Conservation (phyloP, 202 grass and related monocot species). For the Schoenoplectus tabernaemontani region DNA sequence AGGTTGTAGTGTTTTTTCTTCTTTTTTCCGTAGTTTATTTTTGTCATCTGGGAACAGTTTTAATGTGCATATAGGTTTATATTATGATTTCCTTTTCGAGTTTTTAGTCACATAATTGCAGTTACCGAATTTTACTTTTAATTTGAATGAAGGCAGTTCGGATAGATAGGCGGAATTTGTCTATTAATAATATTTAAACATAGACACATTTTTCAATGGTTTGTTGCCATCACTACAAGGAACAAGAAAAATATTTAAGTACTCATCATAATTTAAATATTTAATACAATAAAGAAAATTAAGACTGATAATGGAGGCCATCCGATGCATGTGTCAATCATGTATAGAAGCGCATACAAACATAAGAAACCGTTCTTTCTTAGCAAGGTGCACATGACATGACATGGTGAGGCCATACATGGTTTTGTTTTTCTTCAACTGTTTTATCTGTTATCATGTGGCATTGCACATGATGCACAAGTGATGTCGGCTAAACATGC, state of each 20-base stretch:
- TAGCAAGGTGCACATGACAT: slow-evolving; percentile 7
- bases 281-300: not conserved
- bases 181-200: not conserved
- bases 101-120: not conserved
- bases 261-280: not conserved
- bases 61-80: not conserved
- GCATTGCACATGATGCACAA: slow-evolving; percentile 24
- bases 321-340: slow-evolving; percentile 6
- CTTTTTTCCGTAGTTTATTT: not conserved
- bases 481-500: slow-evolving; percentile 23
- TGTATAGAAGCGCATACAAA: not conserved
- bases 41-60: not conserved
- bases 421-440: not conserved
- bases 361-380: not conserved
- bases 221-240: slow-evolving; percentile 1
- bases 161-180: not conserved
- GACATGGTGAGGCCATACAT: not conserved
- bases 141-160: not conserved
- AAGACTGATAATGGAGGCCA: not conserved
- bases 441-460: slow-evolving; percentile 15
- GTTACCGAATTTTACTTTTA: not conserved
- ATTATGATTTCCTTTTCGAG: not conserved
- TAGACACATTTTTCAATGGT: too few species aligned
- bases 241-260: not conserved
- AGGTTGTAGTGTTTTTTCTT: not conserved